phyloP scores from a whole-genome alignment of 2,329 filamentous ascomycete species.

The Tolypocladium capitatum region DNA sequence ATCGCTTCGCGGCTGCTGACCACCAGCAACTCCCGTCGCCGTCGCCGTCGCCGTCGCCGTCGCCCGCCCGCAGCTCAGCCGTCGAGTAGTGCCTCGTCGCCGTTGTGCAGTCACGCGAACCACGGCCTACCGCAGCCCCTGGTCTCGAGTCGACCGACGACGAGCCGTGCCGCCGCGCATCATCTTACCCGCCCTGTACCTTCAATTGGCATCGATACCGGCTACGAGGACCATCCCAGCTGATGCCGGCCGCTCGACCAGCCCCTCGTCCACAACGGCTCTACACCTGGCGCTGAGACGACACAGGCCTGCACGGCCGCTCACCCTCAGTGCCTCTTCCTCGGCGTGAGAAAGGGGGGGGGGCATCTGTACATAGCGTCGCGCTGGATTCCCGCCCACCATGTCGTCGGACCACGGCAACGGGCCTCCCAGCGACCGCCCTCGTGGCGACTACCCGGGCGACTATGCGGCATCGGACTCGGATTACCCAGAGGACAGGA shows the following conservation, averaged over 20 bases:
- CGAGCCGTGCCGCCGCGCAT: slow-evolving; percentile 7
- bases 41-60: background rate
- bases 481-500: slow-evolving; percentile 17
- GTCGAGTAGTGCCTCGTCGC: background rate
- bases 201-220: slow-evolving; percentile 16
- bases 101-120: background rate
- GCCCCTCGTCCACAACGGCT: slow-evolving; percentile 18
- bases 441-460: slow-evolving; percentile 18
- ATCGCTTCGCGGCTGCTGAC: slow-evolving; percentile 1
- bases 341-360: slow-evolving; percentile 1
- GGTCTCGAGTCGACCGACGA: slow-evolving; percentile 7
- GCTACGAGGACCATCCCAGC: slow-evolving; percentile 9
- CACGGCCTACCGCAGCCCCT: background rate
- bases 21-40: slow-evolving; percentile 1
- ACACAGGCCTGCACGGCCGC: slow-evolving; percentile 2
- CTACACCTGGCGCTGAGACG: slow-evolving; percentile 18
- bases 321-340: background rate
- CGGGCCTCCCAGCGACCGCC: slow-evolving; percentile 24
- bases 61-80: slow-evolving; percentile 3
- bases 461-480: slow-evolving; percentile 17
- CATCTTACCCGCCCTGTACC: slow-evolving; percentile 4
- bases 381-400: slow-evolving; percentile 13
- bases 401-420: slow-evolving; percentile 36
- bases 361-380: slow-evolving; percentile 8
- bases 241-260: slow-evolving; percentile 24